A percentile compares a stretch with the other conserved stretches of the same genome.
phyloP scores from a whole-genome alignment of 108 stramenopile species.

The Pseudonitzschia pungens region DNA sequence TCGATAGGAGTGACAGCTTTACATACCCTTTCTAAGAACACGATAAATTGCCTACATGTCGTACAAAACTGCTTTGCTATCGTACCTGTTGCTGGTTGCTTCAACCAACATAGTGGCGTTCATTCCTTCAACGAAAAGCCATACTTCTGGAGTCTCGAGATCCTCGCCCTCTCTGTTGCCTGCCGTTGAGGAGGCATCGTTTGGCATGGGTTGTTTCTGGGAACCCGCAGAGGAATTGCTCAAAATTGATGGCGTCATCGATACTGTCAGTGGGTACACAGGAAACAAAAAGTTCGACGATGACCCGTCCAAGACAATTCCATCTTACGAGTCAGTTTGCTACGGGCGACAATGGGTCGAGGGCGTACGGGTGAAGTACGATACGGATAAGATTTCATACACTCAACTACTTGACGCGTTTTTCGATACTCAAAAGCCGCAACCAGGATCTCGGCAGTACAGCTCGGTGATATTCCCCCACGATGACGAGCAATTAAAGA shows the following conservation, averaged over 20 bases:
- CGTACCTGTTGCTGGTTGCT: background rate
- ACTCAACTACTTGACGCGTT: conserved; percentile 59
- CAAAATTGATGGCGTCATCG: conserved; percentile 58
- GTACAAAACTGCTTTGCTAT: background rate
- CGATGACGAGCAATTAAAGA: conserved; percentile 41
- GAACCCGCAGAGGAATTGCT: conserved; percentile 68
- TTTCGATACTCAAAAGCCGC: conserved; percentile 65
- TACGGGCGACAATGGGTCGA: conserved; percentile 51
- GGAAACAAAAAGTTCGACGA: conserved; percentile 30
- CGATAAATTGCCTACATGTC: too few relatives aligned
- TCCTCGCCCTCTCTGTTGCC: background rate
- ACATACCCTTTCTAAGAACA: too few relatives aligned
- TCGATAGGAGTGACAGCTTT: too few relatives aligned
- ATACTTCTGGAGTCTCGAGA: background rate
- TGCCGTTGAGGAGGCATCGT: conserved; percentile 51
- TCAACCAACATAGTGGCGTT: background rate
- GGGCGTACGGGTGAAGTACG: conserved; percentile 59
- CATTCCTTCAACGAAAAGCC: background rate
- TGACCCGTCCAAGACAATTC: conserved; percentile 39
- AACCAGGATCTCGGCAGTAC: conserved; percentile 62
- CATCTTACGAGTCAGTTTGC: conserved; percentile 67
- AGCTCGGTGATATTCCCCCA: conserved; percentile 70
- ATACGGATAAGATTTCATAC: conserved; percentile 55
- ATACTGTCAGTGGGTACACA: conserved; percentile 70
- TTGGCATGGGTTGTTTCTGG: conserved; percentile 88